These are phyloP conservation scores for Microdochium nivale DNA, from an alignment of 2,329 filamentous ascomycete species.

Conservation along the genomic window DNA sequence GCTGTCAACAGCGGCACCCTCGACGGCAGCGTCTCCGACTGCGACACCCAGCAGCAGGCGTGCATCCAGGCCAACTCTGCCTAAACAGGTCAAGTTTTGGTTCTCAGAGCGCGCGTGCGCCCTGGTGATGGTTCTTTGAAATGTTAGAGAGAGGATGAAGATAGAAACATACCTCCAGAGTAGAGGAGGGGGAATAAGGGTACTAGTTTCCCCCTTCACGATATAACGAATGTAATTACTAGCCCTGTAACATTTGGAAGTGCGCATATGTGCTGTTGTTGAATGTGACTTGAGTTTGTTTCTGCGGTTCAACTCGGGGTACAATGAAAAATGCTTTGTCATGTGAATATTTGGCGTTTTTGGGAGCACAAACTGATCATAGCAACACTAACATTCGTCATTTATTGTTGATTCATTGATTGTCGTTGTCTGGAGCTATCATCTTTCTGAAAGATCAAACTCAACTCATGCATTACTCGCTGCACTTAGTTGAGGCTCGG, in stretches of 20 bases:
- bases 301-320: neutral
- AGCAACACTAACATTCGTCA: too few species aligned
- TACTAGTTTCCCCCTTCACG: neutral
- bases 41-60: constrained; percentile 29
- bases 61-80: constrained; percentile 18
- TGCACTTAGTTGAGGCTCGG: too few species aligned
- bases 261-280: neutral
- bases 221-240: neutral
- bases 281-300: neutral
- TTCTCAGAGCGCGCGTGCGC: neutral
- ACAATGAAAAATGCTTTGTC: too few species aligned
- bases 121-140: neutral
- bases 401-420: too few species aligned
- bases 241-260: neutral
- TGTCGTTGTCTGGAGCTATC: too few species aligned
- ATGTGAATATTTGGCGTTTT: too few species aligned
- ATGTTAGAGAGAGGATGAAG: too few species aligned
- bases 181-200: neutral
- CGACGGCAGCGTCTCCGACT: constrained; percentile 27
- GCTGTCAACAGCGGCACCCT: constrained; percentile 32
- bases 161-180: neutral
- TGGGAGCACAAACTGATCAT: too few species aligned
- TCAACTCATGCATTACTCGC: too few species aligned
- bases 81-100: neutral
- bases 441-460: too few species aligned